Conservation (phyloP, 345 rosid species). For the Bruguiera gymnorhiza region DNA sequence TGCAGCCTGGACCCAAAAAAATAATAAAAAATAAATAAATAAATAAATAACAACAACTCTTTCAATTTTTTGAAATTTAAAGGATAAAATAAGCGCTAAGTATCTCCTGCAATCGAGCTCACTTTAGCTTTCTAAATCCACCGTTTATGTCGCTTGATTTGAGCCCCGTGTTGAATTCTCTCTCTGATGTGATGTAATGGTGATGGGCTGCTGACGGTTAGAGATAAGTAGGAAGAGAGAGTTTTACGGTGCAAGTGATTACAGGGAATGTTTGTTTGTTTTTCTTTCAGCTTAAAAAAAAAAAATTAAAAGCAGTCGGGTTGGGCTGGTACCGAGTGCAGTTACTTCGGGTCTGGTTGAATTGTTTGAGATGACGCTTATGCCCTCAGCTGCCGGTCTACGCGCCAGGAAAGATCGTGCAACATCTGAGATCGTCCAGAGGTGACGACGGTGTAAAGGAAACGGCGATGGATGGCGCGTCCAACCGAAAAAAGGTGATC, state of each 20-base stretch:
- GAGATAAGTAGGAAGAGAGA: not conserved
- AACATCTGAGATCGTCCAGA: not conserved
- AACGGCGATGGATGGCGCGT: conserved; percentile 17
- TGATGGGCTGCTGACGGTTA: too few species aligned
- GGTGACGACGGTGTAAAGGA: conserved; percentile 13
- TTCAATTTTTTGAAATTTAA: not conserved
- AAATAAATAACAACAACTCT: too few species aligned
- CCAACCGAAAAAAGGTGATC: not conserved
- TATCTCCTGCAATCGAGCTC: not conserved
- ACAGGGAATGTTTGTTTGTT: not conserved
- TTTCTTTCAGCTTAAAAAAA: not conserved
- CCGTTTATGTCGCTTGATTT: too few species aligned
- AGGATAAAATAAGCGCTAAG: not conserved
- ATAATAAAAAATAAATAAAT: not conserved
- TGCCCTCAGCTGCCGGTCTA: conserved; percentile 2
- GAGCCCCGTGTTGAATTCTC: too few species aligned
- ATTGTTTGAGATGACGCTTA: conserved; percentile 13
- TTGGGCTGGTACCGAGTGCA: conserved; percentile 16
- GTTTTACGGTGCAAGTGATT: not conserved
- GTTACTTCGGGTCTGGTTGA: conserved; percentile 29
- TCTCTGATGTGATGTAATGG: too few species aligned
- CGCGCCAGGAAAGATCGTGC: conserved; percentile 1
- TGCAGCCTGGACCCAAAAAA: not conserved
- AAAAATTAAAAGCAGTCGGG: conserved; percentile 15
- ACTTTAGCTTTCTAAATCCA: not conserved